Base-by-base conservation (phyloP, 129 eudicot genomes). In the Lactuca sativa region DNA sequence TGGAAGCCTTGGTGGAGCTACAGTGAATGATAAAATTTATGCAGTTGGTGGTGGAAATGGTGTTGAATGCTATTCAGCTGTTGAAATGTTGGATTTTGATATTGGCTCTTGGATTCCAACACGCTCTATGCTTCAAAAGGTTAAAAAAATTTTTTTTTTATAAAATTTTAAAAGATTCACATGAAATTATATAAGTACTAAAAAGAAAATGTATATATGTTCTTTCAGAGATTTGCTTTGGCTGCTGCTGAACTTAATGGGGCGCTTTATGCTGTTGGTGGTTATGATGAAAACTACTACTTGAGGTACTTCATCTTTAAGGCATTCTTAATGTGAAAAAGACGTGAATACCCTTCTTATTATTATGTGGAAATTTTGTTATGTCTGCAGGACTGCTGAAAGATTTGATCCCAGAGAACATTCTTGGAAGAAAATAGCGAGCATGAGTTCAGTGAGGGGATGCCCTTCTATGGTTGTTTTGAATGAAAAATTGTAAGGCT, bases 401-500 rank as follows among this genome's bases (percentile, higher is more conserved):
- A 82, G 97, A 73, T 92, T 86, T 78, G 97, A 92, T 74, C 96
- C 96, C 10, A 88, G 97, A 78, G 97, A 92, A 64, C 90, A 84
- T 78, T 82, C 86, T 6, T 92, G 97, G 96, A 78, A 71, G 65
- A 86, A 64, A 64, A 82, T 86, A 12, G 86, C 12, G 55, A 79
- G 85, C 66, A 92, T 88, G 97, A 66, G 65, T 59, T 76, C 91
- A 38, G 58, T n/a, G 75, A 78, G 95, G 81, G 95, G 86, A 25
- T 84, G 95, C 66, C 96, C 82, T 57, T 83, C 91, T 16, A 52
- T 88, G 78, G 85, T 81, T 14, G 87, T 83, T 55, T 60, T 88
- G 70, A 77, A 92, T 53, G 96, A 86, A 72, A 92, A 92, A 78
- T 8, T 92, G 97, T 92, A 84, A 73, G 30, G 30, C 30, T 25